Percentiles rank a stretch among this genome's conserved stretches.
Evolutionary conservation across 2,329 filamentous ascomycete species (phyloP).

Genomic region (Monosporascus ibericus): DNA sequence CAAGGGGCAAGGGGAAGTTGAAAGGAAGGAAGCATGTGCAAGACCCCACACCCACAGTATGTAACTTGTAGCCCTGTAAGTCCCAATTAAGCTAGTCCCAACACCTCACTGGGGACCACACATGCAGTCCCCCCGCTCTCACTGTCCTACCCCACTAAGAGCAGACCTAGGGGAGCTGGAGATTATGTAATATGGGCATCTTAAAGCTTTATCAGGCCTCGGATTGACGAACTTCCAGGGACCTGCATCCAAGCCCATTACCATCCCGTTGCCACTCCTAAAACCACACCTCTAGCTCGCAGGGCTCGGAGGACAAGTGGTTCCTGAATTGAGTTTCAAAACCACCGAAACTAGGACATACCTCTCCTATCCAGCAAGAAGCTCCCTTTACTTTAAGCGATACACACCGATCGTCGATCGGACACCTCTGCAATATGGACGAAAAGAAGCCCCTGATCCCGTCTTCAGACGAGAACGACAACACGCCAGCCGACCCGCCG

Average conservation of each 20-base stretch:
- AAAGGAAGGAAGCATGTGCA: not conserved
- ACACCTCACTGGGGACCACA: too few relatives aligned
- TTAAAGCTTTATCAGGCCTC: not conserved
- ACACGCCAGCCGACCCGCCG: constrained; percentile 31
- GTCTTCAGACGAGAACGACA: constrained; percentile 6
- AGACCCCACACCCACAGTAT: not conserved
- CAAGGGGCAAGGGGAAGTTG: too few relatives aligned
- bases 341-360: too few relatives aligned
- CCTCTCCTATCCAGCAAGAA: too few relatives aligned
- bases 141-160: too few relatives aligned
- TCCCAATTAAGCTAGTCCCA: too few relatives aligned
- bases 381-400: too few relatives aligned
- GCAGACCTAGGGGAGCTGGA: not conserved
- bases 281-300: too few relatives aligned
- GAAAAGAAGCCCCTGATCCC: constrained; percentile 13
- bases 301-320: too few relatives aligned
- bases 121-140: too few relatives aligned
- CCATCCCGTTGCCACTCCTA: not conserved
- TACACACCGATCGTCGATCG: too few relatives aligned
- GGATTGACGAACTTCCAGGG: not conserved
- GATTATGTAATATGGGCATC: not conserved
- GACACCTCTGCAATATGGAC: constrained; percentile 12
- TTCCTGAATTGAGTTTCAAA: too few relatives aligned
- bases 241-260: not conserved
- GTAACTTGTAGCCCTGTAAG: not conserved